Percentiles rank a stretch among this genome's conserved stretches.
phyloP scores from a whole-genome alignment of 2,329 filamentous ascomycete genomes.

The Trichoderma asperellum region DNA sequence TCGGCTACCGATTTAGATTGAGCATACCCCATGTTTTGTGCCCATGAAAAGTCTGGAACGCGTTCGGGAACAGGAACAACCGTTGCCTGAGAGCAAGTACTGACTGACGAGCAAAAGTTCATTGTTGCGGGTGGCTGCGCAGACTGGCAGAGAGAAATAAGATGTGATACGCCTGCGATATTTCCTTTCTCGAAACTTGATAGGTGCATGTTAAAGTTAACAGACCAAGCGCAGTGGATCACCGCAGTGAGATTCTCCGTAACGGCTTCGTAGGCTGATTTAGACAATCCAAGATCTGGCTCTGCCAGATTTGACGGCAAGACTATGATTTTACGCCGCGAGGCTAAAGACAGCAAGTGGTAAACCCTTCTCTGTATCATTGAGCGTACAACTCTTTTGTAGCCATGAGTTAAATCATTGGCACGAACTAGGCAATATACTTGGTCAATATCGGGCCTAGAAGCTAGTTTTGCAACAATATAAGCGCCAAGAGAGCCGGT shows the following conservation, averaged over 20 bases:
- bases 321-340: constrained; percentile 46
- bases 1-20: constrained; percentile 48
- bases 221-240: constrained; percentile 58
- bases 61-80: constrained; percentile 15
- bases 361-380: constrained; percentile 20
- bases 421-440: constrained; percentile 60
- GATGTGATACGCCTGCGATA: constrained; percentile 1
- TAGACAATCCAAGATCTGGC: constrained; percentile 4
- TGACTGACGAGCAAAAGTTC: constrained; percentile 23
- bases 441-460: constrained; percentile 56
- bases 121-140: constrained; percentile 12
- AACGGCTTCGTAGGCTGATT: constrained; percentile 23
- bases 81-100: constrained; percentile 10
- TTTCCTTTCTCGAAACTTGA: constrained; percentile 47
- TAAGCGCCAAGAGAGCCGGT: constrained; percentile 69
- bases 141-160: constrained; percentile 10
- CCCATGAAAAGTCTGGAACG: constrained; percentile 42
- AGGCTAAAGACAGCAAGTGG: constrained; percentile 34
- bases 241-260: constrained; percentile 43
- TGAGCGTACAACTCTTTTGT: constrained; percentile 7
- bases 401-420: not conserved
- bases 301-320: constrained; percentile 41
- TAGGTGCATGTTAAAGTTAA: constrained; percentile 60
- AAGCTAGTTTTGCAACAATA: constrained; percentile 60
- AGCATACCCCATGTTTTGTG: constrained; percentile 49